These are phyloP conservation scores for Penicillium sp. DNA, from an alignment of 2,329 filamentous ascomycete genomes.

Conservation along the genomic window DNA sequence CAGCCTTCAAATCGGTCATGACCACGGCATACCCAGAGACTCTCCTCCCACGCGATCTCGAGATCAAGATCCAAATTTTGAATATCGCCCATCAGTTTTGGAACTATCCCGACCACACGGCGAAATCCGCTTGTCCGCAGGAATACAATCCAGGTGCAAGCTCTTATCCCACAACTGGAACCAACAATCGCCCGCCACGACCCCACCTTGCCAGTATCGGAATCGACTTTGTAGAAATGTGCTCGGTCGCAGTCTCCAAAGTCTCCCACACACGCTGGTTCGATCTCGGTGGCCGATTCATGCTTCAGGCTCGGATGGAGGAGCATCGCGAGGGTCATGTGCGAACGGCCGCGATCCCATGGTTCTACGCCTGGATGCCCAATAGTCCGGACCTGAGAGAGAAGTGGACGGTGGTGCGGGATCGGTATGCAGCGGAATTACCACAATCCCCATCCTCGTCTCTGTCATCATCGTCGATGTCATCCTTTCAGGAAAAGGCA, in stretches of 20 bases:
- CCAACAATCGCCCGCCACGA: too few relatives aligned
- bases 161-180: too few relatives aligned
- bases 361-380: slow-evolving; percentile 44
- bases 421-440: slow-evolving; percentile 15
- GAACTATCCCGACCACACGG: slow-evolving; percentile 21
- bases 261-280: slow-evolving; percentile 38
- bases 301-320: slow-evolving; percentile 48
- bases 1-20: slow-evolving; percentile 43
- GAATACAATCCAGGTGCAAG: too few relatives aligned
- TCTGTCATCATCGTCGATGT: too few relatives aligned
- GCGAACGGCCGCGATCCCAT: slow-evolving; percentile 34
- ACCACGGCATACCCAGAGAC: slow-evolving; percentile 32
- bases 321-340: slow-evolving; percentile 36
- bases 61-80: slow-evolving; percentile 46
- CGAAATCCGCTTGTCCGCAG: not conserved
- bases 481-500: too few relatives aligned
- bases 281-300: slow-evolving; percentile 42
- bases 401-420: slow-evolving; percentile 25
- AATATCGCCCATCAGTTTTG: slow-evolving; percentile 44
- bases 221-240: slow-evolving; percentile 46
- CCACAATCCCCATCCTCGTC: slow-evolving; percentile 7
- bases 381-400: slow-evolving; percentile 32
- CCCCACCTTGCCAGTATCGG: slow-evolving; percentile 39
- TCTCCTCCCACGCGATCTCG: slow-evolving; percentile 34
- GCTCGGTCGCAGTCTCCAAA: slow-evolving; percentile 30